Evolutionary conservation across 2,329 filamentous ascomycete species (phyloP), one percentile per base, ranked within the genome.

Genomic region (Penicillium sp.): DNA sequence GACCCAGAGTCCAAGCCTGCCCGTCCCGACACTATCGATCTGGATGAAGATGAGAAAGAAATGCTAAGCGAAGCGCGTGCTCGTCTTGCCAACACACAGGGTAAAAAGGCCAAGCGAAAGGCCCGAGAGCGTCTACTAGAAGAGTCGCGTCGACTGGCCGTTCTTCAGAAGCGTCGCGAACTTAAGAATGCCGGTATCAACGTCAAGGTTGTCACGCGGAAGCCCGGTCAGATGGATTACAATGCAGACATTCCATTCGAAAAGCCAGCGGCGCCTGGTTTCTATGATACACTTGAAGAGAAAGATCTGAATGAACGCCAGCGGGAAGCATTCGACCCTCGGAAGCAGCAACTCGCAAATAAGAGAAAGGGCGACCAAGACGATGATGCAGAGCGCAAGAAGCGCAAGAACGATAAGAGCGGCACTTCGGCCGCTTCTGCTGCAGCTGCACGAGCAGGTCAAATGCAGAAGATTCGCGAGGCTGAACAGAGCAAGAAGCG

Each of bases 171-270:
- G 79, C 86, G 94, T 37, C 86, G 94, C 65, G 94, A 99, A 77
- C 84, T 99, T 62, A 99, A 99, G 78, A 95, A 92, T 71, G 91
- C 94, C 1, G 94, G 94, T 45, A 97, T 99, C 77, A 99, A 99
- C 73, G 91, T 97, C 78, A 99, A 97, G 76, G 87, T 97, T 55
- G 86, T 87, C 3, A 94, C 89, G 14, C 86, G 89, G 58, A 97
- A 97, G 79, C 87, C 91, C 79, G 94, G 94, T 0, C 88, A 97
- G 78, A 99, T 99, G 91, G 94, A 99, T 75, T 99, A 99, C 80
- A 99, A 99, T 75, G 94, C 94, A 66, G 94, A 99, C 67, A 96
- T 99, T 62, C 94, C 94, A 0, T 97, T 99, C 63, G 94, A 99
- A 74, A 97, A 94, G 75, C 89, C 90, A 61, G 88, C 94, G 0